Conservation (phyloP, 306 rosid species). For the Calophaca sinica region DNA sequence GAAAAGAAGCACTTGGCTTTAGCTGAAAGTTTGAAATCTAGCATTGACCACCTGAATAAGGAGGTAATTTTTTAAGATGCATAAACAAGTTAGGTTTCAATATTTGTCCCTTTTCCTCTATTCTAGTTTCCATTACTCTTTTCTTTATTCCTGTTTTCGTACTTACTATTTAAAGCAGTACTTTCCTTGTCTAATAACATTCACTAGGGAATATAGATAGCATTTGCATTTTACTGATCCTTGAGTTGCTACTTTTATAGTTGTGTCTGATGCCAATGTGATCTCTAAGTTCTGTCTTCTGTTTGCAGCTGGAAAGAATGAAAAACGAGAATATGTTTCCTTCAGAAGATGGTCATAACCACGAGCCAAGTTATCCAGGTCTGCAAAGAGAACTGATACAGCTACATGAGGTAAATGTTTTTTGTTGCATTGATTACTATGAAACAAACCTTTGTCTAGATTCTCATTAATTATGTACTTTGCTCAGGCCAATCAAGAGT, state of each 20-base stretch:
- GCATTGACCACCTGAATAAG: conserved; percentile 76
- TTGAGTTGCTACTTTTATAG: conserved; percentile 13
- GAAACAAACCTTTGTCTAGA: conserved; percentile 24
- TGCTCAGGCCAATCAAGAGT: conserved; percentile 83
- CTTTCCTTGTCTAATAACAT: conserved; percentile 29
- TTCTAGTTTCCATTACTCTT: conserved; percentile 25
- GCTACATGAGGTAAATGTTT: conserved; percentile 70
- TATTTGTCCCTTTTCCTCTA: conserved; percentile 30
- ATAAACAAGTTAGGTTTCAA: conserved; percentile 15
- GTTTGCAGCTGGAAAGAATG: conserved; percentile 88
- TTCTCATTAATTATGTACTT: conserved; percentile 41
- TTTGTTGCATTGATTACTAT: conserved; percentile 34
- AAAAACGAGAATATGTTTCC: conserved; percentile 73
- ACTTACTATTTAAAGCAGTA: conserved; percentile 24
- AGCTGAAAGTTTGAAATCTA: conserved; percentile 70
- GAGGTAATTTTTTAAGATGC: conserved; percentile 63
- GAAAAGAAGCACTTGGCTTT: conserved; percentile 65
- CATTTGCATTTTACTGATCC: conserved; percentile 31
- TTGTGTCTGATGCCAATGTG: conserved; percentile 7
- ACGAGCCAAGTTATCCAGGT: conserved; percentile 64
- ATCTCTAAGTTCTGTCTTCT: conserved; percentile 43
- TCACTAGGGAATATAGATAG: conserved; percentile 19
- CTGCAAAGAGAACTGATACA: conserved; percentile 75
- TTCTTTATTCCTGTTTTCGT: conserved; percentile 4
- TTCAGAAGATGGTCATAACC: conserved; percentile 54